phyloP scores from a whole-genome alignment of 2,329 filamentous ascomycete species.

The Aspergillus pseudonomiae region DNA sequence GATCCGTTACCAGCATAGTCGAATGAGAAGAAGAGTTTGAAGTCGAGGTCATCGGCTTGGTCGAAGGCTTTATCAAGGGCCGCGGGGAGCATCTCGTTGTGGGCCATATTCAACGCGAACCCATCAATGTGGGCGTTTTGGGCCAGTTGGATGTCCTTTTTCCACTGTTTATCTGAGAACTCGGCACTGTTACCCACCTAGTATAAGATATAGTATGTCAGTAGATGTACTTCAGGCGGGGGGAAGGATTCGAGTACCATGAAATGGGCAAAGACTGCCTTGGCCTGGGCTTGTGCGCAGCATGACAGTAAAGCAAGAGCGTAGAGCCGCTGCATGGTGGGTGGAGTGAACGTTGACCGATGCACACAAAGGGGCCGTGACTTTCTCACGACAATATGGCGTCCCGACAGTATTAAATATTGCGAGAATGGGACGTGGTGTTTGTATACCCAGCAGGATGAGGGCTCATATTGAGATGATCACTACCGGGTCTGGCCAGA shows the following conservation, averaged over 20 bases:
- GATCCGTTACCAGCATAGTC: conserved; percentile 38
- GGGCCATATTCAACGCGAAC: conserved; percentile 44
- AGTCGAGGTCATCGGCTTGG: conserved; percentile 27
- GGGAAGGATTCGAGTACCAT: conserved; percentile 20
- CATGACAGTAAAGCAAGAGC: not conserved
- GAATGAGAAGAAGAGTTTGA: conserved; percentile 41
- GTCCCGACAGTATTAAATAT: not conserved
- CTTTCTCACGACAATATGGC: not conserved
- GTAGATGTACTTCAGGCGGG: not conserved
- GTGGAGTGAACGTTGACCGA: too few relatives aligned
- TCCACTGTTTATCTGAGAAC: conserved; percentile 25
- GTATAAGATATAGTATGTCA: conserved; percentile 31
- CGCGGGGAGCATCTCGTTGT: conserved; percentile 24
- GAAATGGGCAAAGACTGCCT: conserved; percentile 33
- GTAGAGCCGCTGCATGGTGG: not conserved
- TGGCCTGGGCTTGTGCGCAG: conserved; percentile 15
- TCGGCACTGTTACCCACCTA: conserved; percentile 28
- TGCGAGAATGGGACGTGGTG: not conserved
- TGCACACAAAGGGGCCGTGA: not conserved
- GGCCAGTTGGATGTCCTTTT: conserved; percentile 37
- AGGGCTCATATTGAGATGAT: not conserved
- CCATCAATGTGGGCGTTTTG: conserved; percentile 41
- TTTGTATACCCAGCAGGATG: not conserved
- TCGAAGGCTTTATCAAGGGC: conserved; percentile 27
- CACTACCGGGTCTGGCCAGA: not conserved